Base-by-base conservation (phyloP, 768 basidiomycete genomes). In the Tubosaeta brunneosetosa region DNA sequence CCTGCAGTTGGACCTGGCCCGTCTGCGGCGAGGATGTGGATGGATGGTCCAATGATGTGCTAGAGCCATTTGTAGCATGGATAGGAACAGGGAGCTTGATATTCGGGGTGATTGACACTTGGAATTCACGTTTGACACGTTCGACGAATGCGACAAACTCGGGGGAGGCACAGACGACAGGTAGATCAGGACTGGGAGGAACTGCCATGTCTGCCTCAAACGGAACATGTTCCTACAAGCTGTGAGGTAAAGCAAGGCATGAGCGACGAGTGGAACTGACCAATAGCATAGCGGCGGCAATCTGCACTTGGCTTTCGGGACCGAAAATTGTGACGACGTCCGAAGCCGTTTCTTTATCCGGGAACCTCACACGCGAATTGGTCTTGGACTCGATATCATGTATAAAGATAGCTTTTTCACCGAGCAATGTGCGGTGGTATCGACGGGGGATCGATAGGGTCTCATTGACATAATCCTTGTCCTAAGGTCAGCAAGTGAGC, bases 321-420 rank as follows among this genome's bases (percentile, higher is more conserved):
- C 95, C 95, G 67, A 92, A 97, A 60, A 98, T 91, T n/a, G 84
- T 87, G 40, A 98, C 91, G 16, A 94, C 80, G 66, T 99, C 95
- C 50, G 91, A 89, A n/a, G 93, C 92, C 1, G 82, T 83, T 71
- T 94, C 92, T 69, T 94, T 94, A 72, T 91, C 91, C 8, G 93
- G 93, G 78, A 95, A 94, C 42, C 86, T 80, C 51, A 99, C 88
- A 33, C 81, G 83, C 33, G 91, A 97, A 65, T 95, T 97, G 11
- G 94, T 97, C 77, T 97, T 97, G 40, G 81, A 80, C 72, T 98
- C 94, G 61, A 98, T 97, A 66, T 99, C 94, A 62, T 85, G 93
- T 49, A 98, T 93, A 71, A 97, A 97, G 59, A 97, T 95, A 61
- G 83, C 84, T 74, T 97, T 97, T 73, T 99, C 95, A 52, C 95